Conservation (phyloP, 78 protist genomes). For the Trichosphaerium sp. region DNA sequence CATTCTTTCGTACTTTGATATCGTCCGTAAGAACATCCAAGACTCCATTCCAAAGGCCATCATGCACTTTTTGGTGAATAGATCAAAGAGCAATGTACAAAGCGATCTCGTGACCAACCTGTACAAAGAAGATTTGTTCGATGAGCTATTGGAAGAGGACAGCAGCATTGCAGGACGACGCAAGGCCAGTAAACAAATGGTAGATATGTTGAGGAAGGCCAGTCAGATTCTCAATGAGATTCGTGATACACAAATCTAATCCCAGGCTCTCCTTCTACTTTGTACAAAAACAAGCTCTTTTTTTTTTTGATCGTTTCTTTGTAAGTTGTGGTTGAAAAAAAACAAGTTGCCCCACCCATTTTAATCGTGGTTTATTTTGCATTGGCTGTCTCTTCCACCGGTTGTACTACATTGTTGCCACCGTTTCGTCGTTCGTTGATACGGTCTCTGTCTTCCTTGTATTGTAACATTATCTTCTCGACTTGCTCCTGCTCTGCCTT, state of each 20-base stretch:
- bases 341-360: too few relatives aligned
- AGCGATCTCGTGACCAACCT: conserved; percentile 43
- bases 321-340: too few relatives aligned
- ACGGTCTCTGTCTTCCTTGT: too few relatives aligned
- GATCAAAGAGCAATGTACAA: conserved; percentile 46
- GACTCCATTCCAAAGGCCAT: conserved; percentile 77
- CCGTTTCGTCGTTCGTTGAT: too few relatives aligned
- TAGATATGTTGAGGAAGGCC: neutral
- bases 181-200: neutral
- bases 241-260: neutral
- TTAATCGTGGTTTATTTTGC: too few relatives aligned
- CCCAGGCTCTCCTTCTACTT: too few relatives aligned
- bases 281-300: too few relatives aligned
- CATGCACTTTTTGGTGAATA: conserved; percentile 66
- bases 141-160: conserved; percentile 46
- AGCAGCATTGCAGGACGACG: conserved; percentile 1
- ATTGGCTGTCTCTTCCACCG: too few relatives aligned
- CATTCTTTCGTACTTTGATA: conserved; percentile 44
- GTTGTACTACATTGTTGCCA: too few relatives aligned
- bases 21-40: conserved; percentile 62
- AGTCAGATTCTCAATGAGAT: conserved; percentile 15
- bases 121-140: conserved; percentile 58
- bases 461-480: too few relatives aligned
- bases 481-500: too few relatives aligned
- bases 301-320: too few relatives aligned